A percentile compares a stretch with the other conserved stretches of the same genome.
Conservation (phyloP, 805 yeast genomes). For the Maudiozyma bulderi region DNA sequence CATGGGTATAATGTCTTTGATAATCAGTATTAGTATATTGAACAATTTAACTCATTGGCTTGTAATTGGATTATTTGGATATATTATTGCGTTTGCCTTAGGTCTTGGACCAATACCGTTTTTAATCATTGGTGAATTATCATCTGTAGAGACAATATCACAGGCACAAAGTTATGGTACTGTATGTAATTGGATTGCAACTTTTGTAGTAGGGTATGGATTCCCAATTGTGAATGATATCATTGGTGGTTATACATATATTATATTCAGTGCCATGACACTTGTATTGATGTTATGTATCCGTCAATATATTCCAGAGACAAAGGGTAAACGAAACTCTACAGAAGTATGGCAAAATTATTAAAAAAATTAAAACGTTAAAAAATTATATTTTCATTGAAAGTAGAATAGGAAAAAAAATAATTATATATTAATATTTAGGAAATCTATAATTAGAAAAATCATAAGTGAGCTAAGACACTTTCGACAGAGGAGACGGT, state of each 20-base stretch:
- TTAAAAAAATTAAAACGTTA: neutral
- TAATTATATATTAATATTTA: neutral
- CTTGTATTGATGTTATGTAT: constrained; percentile 32
- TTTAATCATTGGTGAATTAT: constrained; percentile 77
- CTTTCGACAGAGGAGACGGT: constrained; percentile 30
- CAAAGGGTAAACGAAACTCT: constrained; percentile 15
- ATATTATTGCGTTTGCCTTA: constrained; percentile 78
- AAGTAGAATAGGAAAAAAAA: neutral
- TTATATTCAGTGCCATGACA: constrained; percentile 57
- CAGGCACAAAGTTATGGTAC: constrained; percentile 91
- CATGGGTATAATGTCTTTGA: constrained; percentile 57
- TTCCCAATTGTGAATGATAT: constrained; percentile 63
- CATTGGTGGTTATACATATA: constrained; percentile 73
- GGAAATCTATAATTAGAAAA: neutral
- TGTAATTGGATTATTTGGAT: constrained; percentile 55
- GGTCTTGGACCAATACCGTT: constrained; percentile 97
- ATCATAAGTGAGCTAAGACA: constrained; percentile 25
- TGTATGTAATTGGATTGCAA: constrained; percentile 82
- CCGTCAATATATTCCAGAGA: constrained; percentile 28
- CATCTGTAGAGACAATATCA: constrained; percentile 62
- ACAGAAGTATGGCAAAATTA: constrained; percentile 13
- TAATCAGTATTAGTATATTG: constrained; percentile 60
- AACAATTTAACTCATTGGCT: constrained; percentile 38
- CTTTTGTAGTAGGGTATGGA: constrained; percentile 67
- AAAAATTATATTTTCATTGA: neutral